Evolutionary conservation across 257 asterid species (phyloP), one percentile per base, ranked within the genome.

Genomic region (Cynanchum wilfordii): DNA sequence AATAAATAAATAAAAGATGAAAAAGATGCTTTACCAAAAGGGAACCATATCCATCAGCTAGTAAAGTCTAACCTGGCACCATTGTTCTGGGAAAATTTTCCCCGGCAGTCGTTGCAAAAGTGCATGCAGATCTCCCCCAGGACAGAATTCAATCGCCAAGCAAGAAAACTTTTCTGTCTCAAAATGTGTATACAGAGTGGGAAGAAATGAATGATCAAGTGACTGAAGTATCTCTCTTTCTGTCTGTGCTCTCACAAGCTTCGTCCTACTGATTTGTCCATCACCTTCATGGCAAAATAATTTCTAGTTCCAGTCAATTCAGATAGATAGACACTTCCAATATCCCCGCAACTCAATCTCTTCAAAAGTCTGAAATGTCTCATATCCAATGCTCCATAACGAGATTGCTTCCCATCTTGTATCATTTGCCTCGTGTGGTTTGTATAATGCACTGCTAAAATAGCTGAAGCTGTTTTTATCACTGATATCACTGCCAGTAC

Each of bases 241-340:
- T 0, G 92, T 87, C 82, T 85, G 92, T 75, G 89, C 86, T 75
- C 92, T 74, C 27, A 85, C 81, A 49, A 87, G 88, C 75, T 87
- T 87, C 83, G 85, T 85, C 70, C 92, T 71, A 75, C 88, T 78
- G 83, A 82, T 83, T 87, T 87, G 67, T 87, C 83, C 92, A 87
- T 87, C 80, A 87, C 89, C 84, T 87, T 87, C 89, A 87, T 83
- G 66, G 92, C 92, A 87, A 87, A 87, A 80, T 76, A 81, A 78
- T 81, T 74, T 78, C 82, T 80, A 20, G 89, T 85, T 38, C 92
- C 92, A n/a, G 81, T 75, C 79, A 87, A 77, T 76, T 85, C 92
- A 9, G 89, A 75, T 63, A 87, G 80, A 80, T 85, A 83, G 62
- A 87, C 92, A 59, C 79, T 83, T 10, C 92, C 92, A 22, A 87